Conservation (phyloP, 2,329 filamentous ascomycete species). For the Pseudogymnoascus sp. region DNA sequence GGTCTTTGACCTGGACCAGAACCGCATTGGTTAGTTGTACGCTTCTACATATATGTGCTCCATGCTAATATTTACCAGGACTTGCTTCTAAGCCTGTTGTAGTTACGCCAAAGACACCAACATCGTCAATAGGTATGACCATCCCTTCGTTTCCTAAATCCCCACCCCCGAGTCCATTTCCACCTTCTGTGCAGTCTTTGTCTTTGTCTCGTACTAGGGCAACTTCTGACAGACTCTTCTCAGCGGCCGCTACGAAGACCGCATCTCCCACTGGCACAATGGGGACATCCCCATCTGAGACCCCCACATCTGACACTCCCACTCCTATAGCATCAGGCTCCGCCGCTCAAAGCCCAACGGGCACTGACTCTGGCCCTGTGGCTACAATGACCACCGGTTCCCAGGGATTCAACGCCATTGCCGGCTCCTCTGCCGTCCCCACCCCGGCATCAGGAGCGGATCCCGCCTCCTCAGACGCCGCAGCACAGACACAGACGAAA, state of each 20-base stretch:
- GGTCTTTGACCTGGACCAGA: conserved; percentile 69
- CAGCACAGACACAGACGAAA: background rate
- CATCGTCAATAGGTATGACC: conserved; percentile 10
- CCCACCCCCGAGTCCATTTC: background rate
- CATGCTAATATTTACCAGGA: conserved; percentile 16
- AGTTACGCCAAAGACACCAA: conserved; percentile 13
- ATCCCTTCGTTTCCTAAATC: background rate
- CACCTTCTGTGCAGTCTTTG: background rate
- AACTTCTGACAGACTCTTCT: background rate
- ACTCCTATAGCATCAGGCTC: background rate
- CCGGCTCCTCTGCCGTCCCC: background rate
- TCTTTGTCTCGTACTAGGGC: conserved; percentile 1
- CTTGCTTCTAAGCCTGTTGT: conserved; percentile 16
- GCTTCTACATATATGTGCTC: background rate
- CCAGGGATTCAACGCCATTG: background rate
- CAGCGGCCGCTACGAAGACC: background rate
- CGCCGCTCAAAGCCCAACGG: background rate
- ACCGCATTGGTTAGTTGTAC: conserved; percentile 47
- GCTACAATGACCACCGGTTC: background rate
- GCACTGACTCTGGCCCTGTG: background rate
- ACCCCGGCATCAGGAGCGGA: background rate
- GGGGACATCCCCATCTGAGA: background rate
- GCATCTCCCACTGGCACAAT: background rate
- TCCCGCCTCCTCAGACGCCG: background rate
- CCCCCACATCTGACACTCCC: background rate